These are phyloP conservation scores for Diaporthe citriasiana DNA, from an alignment of 2,329 filamentous ascomycete genomes.

Conservation along the genomic window DNA sequence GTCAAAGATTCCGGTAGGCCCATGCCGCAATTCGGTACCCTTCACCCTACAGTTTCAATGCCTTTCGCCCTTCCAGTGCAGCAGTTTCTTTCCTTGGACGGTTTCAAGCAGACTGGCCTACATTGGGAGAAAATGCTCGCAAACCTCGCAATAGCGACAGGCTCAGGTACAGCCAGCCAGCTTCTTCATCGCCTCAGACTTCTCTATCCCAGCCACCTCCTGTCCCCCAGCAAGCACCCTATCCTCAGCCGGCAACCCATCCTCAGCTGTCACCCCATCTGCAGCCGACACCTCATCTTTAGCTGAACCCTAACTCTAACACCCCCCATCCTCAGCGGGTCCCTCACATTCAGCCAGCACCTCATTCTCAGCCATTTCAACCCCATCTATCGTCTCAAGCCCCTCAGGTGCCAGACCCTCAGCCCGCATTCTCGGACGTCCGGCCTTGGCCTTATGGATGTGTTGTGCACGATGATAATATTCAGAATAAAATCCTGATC, in stretches of 20 bases:
- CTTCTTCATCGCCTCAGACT: not conserved
- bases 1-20: too few species aligned
- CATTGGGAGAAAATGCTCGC: too few species aligned
- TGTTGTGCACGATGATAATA: not conserved
- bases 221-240: not conserved
- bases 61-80: too few species aligned
- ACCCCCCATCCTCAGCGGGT: not conserved
- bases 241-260: not conserved
- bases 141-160: too few species aligned
- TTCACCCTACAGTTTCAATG: too few species aligned
- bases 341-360: not conserved
- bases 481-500: constrained; percentile 4
- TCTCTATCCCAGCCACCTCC: not conserved
- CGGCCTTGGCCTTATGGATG: not conserved
- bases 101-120: too few species aligned
- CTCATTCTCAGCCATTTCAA: not conserved
- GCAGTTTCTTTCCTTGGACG: too few species aligned
- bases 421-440: not conserved
- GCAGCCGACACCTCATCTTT: too few species aligned
- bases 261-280: not conserved
- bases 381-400: not conserved
- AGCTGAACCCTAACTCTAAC: too few species aligned
- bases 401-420: not conserved
- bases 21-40: too few species aligned
- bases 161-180: not conserved